A percentile compares a stretch with the other conserved stretches of the same genome.
phyloP scores from a whole-genome alignment of 805 yeast genomes.

The Jamesozyma hellenica region DNA sequence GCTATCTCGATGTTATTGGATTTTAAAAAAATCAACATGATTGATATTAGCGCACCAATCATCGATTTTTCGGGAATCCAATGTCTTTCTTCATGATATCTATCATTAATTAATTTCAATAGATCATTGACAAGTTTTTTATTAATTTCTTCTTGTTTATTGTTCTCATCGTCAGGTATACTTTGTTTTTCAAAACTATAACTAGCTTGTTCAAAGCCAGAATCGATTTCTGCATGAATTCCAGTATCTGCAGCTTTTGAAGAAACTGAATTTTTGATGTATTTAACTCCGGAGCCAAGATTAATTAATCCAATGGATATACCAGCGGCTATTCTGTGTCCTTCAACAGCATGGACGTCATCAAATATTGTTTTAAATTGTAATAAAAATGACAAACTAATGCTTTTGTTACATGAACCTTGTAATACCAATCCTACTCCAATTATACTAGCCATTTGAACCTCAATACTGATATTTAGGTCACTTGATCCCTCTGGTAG shows the following conservation, averaged over 20 bases:
- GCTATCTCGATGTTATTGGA: constrained; percentile 56
- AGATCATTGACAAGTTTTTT: constrained; percentile 5
- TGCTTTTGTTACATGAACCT: constrained; percentile 70
- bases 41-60: constrained; percentile 65
- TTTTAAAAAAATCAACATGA: constrained; percentile 63
- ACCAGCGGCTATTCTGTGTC: constrained; percentile 82
- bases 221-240: not conserved
- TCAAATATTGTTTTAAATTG: constrained; percentile 56
- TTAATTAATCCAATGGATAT: constrained; percentile 78
- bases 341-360: constrained; percentile 52
- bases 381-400: constrained; percentile 68
- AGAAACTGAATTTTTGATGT: not conserved
- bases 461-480: constrained; percentile 68
- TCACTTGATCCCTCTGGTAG: constrained; percentile 87
- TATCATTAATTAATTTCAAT: constrained; percentile 11
- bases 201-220: not conserved
- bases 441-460: constrained; percentile 84
- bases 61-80: constrained; percentile 32
- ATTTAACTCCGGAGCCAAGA: constrained; percentile 50
- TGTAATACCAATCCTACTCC: constrained; percentile 82
- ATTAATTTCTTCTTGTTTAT: constrained; percentile 1
- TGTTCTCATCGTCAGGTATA: constrained; percentile 3
- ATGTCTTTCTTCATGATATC: constrained; percentile 18
- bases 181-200: constrained; percentile 1
- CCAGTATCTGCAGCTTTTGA: not conserved